Evolutionary conservation across 2,329 filamentous ascomycete genomes (phyloP), one percentile per base, ranked within the genome.

Genomic region (Fusarium sterilihyphosum): DNA sequence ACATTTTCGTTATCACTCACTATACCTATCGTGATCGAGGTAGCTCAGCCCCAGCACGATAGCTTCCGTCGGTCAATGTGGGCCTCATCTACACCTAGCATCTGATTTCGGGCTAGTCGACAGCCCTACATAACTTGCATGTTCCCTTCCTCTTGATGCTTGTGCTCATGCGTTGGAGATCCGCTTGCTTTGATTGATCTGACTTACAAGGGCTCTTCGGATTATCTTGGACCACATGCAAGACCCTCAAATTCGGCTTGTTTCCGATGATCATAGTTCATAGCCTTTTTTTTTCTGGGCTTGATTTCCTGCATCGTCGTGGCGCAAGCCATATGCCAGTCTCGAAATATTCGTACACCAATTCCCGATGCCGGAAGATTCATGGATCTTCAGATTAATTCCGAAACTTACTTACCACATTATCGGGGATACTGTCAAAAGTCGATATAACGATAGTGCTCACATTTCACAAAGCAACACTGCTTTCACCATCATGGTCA

Each of bases 91-190:
- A 49, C 63, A 52, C 71, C 71, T 61, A 33, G 49, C 71, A 65
- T 73, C 59, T 31, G 31, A 50, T 71, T 56, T 71, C n/a, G 40
- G 47, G 62, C 62, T 71, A 74, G 49, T 38, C 43, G 8, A 49
- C 53, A 71, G 71, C 71, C 62, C 58, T 74, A 68, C 69, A 71
- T 65, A 64, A 68, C 33, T 61, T 61, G 38, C 49, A 46, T 24
- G 63, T 35, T 47, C 40, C 40, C 35, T 33, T 44, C 49, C 17
- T 29, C 29, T 52, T 18, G 22, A 52, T 54, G 65, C 60, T 54
- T 40, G 38, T 41, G 29, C 31, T 50, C 38, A 44, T 54, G 65
- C 53, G 47, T 40, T 26, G 49, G 33, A 63, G 61, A 74, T 59
- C 71, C 59, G 46, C 33, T 56, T 49, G 49, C 18, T 53, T 67